A percentile compares a stretch with the other conserved stretches of the same genome.
Evolutionary conservation across 768 basidiomycete genomes (phyloP).

Genomic region (Leccinum imitatum): DNA sequence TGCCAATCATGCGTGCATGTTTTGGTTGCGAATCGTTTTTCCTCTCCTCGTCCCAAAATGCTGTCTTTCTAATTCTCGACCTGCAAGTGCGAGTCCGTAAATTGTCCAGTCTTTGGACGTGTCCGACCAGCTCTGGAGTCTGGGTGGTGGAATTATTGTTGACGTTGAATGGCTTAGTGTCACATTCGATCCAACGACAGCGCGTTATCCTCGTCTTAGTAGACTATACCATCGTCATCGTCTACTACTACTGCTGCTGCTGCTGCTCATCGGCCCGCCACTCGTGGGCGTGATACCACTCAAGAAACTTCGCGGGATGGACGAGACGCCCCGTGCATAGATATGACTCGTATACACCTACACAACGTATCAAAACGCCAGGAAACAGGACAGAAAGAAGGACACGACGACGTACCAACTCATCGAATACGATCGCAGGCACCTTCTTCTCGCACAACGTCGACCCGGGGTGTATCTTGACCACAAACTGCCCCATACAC

Average conservation of each 20-base stretch:
- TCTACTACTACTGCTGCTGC: constrained; percentile 9
- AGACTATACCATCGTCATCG: constrained; percentile 1
- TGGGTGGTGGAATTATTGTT: too few relatives aligned
- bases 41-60: too few relatives aligned
- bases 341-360: constrained; percentile 80
- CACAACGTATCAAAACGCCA: background rate
- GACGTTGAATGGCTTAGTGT: too few relatives aligned
- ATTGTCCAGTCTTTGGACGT: too few relatives aligned
- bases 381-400: too few relatives aligned
- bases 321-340: constrained; percentile 91
- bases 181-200: too few relatives aligned
- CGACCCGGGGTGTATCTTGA: constrained; percentile 93
- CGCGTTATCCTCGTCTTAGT: too few relatives aligned
- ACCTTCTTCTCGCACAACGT: constrained; percentile 77
- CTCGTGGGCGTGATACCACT: constrained; percentile 17
- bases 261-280: constrained; percentile 5
- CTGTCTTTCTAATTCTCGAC: too few relatives aligned
- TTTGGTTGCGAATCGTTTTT: too few relatives aligned
- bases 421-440: constrained; percentile 89
- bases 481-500: constrained; percentile 67
- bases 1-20: too few relatives aligned
- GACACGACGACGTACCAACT: constrained; percentile 61
- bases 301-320: constrained; percentile 62
- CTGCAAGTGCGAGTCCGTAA: too few relatives aligned
- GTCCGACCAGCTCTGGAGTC: too few relatives aligned